Conservation (phyloP, 2,329 filamentous ascomycete genomes). For the Cladosporium sp. region DNA sequence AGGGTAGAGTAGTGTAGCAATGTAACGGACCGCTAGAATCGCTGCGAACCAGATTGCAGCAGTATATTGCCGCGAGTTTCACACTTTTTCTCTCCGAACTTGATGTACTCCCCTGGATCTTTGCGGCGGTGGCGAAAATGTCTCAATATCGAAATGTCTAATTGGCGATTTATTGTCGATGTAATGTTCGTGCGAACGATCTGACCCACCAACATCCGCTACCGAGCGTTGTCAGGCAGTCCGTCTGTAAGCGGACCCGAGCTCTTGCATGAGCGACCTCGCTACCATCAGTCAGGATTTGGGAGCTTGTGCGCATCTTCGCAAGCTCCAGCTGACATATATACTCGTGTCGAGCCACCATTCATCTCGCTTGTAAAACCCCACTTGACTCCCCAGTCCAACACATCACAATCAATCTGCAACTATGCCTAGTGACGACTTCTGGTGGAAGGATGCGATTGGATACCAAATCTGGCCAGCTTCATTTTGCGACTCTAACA, state of each 20-base stretch:
- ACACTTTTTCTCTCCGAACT: too few species aligned
- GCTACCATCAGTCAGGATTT: background rate
- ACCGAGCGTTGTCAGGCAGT: background rate
- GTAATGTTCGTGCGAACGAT: too few species aligned
- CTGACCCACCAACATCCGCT: background rate
- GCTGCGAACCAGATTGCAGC: too few species aligned
- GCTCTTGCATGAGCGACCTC: background rate
- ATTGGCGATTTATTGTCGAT: too few species aligned
- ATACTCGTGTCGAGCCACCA: background rate
- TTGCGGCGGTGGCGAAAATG: too few species aligned
- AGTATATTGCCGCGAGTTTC: too few species aligned
- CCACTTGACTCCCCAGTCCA: background rate
- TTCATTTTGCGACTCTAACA: conserved; percentile 40
- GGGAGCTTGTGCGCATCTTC: background rate
- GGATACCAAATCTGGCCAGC: conserved; percentile 44
- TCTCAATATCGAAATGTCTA: too few species aligned
- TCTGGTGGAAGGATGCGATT: conserved; percentile 41
- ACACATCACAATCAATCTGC: background rate
- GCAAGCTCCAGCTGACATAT: background rate
- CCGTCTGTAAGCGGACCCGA: background rate
- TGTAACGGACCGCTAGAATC: too few species aligned
- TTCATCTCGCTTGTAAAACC: background rate
- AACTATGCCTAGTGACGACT: background rate
- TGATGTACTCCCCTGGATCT: too few species aligned
- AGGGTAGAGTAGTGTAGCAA: too few species aligned